Evolutionary conservation across 2,329 filamentous ascomycete genomes (phyloP).

Genomic region (Anisogramma anomala): DNA sequence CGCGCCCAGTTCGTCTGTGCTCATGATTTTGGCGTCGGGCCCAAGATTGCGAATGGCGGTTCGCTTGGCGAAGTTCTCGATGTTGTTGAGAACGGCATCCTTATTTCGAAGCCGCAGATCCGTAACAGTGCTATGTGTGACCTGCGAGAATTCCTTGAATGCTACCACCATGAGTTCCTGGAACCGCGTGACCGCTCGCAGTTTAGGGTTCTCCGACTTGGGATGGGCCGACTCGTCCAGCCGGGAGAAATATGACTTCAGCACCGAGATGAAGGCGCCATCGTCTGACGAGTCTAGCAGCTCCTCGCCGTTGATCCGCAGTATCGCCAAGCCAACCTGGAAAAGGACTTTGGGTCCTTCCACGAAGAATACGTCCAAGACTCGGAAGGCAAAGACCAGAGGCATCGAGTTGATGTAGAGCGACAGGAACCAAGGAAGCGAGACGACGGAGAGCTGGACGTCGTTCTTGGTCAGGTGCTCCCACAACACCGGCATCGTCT

Average conservation of each 20-base stretch:
- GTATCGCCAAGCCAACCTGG: slow-evolving; percentile 90
- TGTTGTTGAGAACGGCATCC: slow-evolving; percentile 84
- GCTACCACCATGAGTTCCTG: slow-evolving; percentile 98
- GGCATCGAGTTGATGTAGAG: slow-evolving; percentile 99
- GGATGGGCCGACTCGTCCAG: slow-evolving; percentile 94
- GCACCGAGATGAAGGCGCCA: slow-evolving; percentile 88
- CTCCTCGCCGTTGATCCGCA: slow-evolving; percentile 94
- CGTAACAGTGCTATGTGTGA: slow-evolving; percentile 84
- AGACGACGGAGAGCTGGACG: slow-evolving; percentile 93
- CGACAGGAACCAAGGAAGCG: slow-evolving; percentile 93
- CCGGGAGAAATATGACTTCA: slow-evolving; percentile 88
- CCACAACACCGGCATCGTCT: slow-evolving; percentile 97
- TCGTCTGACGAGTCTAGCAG: slow-evolving; percentile 87
- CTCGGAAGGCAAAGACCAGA: slow-evolving; percentile 89
- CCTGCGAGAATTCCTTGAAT: slow-evolving; percentile 94
- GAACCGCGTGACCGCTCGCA: slow-evolving; percentile 87
- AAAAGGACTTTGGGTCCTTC: slow-evolving; percentile 96
- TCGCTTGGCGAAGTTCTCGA: slow-evolving; percentile 93
- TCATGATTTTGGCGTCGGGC: slow-evolving; percentile 86
- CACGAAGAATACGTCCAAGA: slow-evolving; percentile 95
- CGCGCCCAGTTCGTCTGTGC: slow-evolving; percentile 72
- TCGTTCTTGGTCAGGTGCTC: slow-evolving; percentile 95
- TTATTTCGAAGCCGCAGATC: slow-evolving; percentile 89
- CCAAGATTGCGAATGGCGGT: slow-evolving; percentile 93
- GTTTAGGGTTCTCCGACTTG: slow-evolving; percentile 86